Evolutionary conservation across 306 rosid species (phyloP).

Genomic region (Lathyrus sativus): DNA sequence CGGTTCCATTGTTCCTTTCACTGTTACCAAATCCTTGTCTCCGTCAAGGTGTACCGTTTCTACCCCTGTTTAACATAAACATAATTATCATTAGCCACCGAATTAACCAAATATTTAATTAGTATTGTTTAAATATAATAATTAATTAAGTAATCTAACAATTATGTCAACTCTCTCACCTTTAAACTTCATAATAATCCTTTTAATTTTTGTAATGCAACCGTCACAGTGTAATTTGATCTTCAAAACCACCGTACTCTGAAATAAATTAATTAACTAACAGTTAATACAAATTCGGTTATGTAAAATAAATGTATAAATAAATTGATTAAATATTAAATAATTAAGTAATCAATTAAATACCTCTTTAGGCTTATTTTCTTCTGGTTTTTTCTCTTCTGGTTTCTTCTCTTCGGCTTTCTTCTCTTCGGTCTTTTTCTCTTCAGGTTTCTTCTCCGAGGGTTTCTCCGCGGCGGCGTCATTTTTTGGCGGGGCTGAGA

Average conservation of each 20-base stretch:
- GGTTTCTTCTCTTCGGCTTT: slow-evolving; percentile 52
- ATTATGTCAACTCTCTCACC: slow-evolving; percentile 57
- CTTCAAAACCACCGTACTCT: slow-evolving; percentile 77
- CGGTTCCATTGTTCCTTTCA: slow-evolving; percentile 71
- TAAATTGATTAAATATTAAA: neutral
- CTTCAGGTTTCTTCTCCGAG: slow-evolving; percentile 61
- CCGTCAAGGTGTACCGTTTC: slow-evolving; percentile 54
- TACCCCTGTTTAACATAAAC: slow-evolving; percentile 53
- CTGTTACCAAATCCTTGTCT: slow-evolving; percentile 67
- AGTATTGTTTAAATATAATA: too few species aligned
- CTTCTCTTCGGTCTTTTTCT: slow-evolving; percentile 45
- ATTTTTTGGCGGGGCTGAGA: slow-evolving; percentile 67
- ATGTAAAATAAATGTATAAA: slow-evolving; percentile 28
- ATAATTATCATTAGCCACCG: slow-evolving; percentile 26
- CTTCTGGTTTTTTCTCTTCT: slow-evolving; percentile 61
- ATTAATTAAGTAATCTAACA: neutral
- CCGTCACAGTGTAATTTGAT: slow-evolving; percentile 88
- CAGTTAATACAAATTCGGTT: slow-evolving; percentile 1
- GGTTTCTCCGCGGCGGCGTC: slow-evolving; percentile 61
- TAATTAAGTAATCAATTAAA: neutral
- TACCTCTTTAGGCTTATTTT: slow-evolving; percentile 62
- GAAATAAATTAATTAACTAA: slow-evolving; percentile 36
- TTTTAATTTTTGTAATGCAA: slow-evolving; percentile 71
- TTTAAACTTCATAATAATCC: slow-evolving; percentile 45
- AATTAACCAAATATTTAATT: slow-evolving; percentile 9